These are phyloP conservation scores for Gonapodya prolifera DNA, from an alignment of 192 early-diverging fungal genomes.

Conservation along the genomic window DNA sequence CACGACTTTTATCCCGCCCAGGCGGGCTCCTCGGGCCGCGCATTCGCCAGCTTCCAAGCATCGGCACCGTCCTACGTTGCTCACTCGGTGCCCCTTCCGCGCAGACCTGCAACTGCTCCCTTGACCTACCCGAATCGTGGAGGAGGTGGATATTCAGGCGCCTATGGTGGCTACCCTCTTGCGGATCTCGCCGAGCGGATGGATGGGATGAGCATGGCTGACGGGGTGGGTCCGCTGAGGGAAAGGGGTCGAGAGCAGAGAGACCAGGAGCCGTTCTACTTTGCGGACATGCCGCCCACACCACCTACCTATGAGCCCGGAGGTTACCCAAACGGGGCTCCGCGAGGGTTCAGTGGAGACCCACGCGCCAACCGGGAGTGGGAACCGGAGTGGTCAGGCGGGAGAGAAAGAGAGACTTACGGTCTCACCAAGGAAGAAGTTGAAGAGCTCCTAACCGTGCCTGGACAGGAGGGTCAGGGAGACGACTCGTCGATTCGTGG, in stretches of 20 bases:
- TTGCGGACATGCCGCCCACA: neutral
- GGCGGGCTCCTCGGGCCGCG: neutral
- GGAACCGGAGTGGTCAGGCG: neutral
- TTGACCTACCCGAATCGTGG: neutral
- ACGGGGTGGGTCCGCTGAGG: neutral
- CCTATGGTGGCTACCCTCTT: neutral
- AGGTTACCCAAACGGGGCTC: neutral
- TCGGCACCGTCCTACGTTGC: neutral
- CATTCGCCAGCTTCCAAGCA: neutral
- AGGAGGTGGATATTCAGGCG: neutral
- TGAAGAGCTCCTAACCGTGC: neutral
- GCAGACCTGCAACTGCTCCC: neutral
- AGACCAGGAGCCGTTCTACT: neutral
- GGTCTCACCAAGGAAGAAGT: neutral
- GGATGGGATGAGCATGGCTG: neutral
- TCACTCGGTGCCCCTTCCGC: neutral
- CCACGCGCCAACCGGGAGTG: neutral
- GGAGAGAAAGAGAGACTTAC: neutral
- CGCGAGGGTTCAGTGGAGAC: neutral
- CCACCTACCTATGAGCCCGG: neutral
- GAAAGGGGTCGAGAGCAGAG: neutral
- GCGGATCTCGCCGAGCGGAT: neutral
- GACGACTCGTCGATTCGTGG: too few relatives aligned
- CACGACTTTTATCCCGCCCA: neutral
- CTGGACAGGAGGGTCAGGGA: neutral